These are phyloP conservation scores for Pyrenopolyporus hunteri DNA, from an alignment of 495 filamentous ascomycete species.

Conservation along the genomic window DNA sequence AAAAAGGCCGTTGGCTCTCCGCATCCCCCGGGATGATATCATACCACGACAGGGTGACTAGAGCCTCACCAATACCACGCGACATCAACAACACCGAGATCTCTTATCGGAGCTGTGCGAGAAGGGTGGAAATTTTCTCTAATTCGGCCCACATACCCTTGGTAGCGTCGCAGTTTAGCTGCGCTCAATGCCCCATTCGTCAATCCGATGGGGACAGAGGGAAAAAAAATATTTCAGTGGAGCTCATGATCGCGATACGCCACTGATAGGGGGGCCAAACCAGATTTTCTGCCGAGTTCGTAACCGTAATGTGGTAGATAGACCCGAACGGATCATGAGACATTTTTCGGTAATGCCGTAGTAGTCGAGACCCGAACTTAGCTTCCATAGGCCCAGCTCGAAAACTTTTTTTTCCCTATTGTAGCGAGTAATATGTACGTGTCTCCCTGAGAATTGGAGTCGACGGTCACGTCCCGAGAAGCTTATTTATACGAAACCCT, in stretches of 20 bases:
- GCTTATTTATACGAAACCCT: slow-evolving; percentile 12
- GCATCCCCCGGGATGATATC: neutral
- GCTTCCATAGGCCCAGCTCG: neutral
- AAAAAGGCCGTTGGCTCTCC: neutral
- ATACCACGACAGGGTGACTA: slow-evolving; percentile 5
- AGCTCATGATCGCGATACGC: slow-evolving; percentile 19
- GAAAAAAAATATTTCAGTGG: slow-evolving; percentile 31
- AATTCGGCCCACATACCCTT: slow-evolving; percentile 15
- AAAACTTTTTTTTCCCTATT: slow-evolving; percentile 31
- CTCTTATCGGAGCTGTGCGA: slow-evolving; percentile 9
- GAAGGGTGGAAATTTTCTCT: slow-evolving; percentile 5
- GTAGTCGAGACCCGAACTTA: slow-evolving; percentile 21
- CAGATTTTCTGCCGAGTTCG: slow-evolving; percentile 11
- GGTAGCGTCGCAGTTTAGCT: slow-evolving; percentile 20
- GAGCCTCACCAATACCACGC: slow-evolving; percentile 21
- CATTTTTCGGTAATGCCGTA: slow-evolving; percentile 29
- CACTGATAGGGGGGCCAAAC: slow-evolving; percentile 17
- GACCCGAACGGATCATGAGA: slow-evolving; percentile 31
- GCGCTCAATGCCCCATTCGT: slow-evolving; percentile 21
- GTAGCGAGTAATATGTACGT: neutral
- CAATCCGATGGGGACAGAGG: slow-evolving; percentile 13
- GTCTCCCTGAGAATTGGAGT: neutral
- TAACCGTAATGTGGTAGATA: neutral
- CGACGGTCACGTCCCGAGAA: slow-evolving; percentile 10
- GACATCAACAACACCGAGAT: slow-evolving; percentile 4